Evolutionary conservation across 1,284 basidiomycete genomes (phyloP).

Genomic region (Ceratobasidium sp.): DNA sequence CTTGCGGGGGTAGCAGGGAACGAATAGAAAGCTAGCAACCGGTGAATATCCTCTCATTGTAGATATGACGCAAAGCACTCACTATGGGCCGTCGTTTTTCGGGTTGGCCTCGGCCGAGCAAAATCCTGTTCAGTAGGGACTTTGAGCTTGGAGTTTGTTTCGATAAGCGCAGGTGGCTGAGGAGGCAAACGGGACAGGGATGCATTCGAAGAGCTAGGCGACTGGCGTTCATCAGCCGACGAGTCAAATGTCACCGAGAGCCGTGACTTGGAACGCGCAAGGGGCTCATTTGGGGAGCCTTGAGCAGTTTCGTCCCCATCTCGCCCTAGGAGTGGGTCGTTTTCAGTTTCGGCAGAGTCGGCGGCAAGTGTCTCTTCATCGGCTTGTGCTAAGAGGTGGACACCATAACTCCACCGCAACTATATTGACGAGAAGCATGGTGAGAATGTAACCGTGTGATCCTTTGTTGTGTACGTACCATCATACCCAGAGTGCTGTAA

Average conservation of each 20-base stretch:
- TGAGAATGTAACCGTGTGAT: conserved; percentile 14
- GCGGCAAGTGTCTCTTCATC: conserved; percentile 62
- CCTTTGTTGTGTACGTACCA: conserved; percentile 63
- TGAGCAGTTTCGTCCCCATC: conserved; percentile 19
- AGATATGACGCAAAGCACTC: not conserved
- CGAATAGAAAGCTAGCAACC: conserved; percentile 62
- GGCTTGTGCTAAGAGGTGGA: conserved; percentile 77
- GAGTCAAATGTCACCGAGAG: conserved; percentile 28
- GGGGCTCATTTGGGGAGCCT: not conserved
- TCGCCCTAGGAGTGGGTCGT: conserved; percentile 27
- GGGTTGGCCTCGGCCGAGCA: not conserved
- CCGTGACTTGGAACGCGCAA: conserved; percentile 24
- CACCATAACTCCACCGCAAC: conserved; percentile 92
- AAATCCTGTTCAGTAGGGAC: conserved; percentile 35
- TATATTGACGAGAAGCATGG: conserved; percentile 51
- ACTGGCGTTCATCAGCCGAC: conserved; percentile 28
- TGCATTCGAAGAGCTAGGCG: conserved; percentile 28
- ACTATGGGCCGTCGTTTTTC: conserved; percentile 23
- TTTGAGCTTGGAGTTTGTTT: conserved; percentile 8
- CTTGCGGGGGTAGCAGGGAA: conserved; percentile 71
- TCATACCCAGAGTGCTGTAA: conserved; percentile 94
- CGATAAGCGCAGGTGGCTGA: conserved; percentile 8
- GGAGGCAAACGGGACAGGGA: conserved; percentile 16
- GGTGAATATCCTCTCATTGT: not conserved
- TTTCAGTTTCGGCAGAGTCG: conserved; percentile 27